A percentile compares a stretch with the other conserved stretches of the same genome.
These are phyloP conservation scores for Verticillium nubilum DNA, from an alignment of 2,329 filamentous ascomycete genomes.

Conservation along the genomic window DNA sequence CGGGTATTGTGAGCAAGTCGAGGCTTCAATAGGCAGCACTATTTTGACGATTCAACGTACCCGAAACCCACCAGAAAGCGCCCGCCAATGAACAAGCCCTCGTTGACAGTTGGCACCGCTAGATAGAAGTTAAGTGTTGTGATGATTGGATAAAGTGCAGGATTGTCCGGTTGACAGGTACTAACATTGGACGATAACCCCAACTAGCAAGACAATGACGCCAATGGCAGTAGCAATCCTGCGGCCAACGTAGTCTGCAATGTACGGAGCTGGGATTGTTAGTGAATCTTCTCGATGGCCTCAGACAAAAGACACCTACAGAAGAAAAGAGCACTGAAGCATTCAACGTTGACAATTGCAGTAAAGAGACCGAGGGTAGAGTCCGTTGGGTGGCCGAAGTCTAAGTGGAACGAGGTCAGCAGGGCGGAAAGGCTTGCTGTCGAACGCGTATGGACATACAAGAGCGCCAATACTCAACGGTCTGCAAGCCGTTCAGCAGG, in stretches of 20 bases:
- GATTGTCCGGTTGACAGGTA: no score
- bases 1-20: background rate
- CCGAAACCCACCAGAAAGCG: background rate
- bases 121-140: no score
- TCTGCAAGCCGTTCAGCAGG: conserved; percentile 7
- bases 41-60: no score
- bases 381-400: conserved; percentile 40
- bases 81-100: conserved; percentile 53
- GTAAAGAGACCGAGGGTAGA: conserved; percentile 45
- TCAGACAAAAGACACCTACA: background rate
- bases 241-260: conserved; percentile 51
- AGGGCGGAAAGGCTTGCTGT: conserved; percentile 39
- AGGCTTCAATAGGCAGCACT: no score
- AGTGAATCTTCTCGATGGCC: background rate
- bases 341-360: conserved; percentile 55
- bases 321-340: conserved; percentile 49
- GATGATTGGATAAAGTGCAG: no score
- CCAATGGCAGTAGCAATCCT: conserved; percentile 47
- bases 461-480: background rate
- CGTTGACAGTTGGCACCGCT: conserved; percentile 44
- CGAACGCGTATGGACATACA: conserved; percentile 15
- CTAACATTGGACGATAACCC: no score
- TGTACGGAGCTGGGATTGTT: conserved; percentile 34
- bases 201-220: conserved; percentile 52
- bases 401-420: conserved; percentile 36